Percentiles rank a stretch among this genome's conserved stretches.
phyloP scores from a whole-genome alignment of 2,329 filamentous ascomycete species.

The Dactylella cylindrospora region DNA sequence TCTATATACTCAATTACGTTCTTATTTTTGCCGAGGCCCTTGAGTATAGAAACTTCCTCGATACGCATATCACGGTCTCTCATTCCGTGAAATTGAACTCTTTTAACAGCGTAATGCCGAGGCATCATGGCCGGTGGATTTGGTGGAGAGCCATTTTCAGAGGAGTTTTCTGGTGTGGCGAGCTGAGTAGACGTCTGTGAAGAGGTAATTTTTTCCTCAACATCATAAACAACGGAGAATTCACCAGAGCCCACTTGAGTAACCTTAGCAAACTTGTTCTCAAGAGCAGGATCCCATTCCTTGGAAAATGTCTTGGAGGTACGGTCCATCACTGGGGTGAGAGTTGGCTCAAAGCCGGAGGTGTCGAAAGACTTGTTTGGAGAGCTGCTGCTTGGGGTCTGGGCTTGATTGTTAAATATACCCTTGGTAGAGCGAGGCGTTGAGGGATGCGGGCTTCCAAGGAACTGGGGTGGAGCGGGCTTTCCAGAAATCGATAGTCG shows the following conservation, averaged over 20 bases:
- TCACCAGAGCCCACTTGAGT: conserved; percentile 82
- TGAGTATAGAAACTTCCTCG: conserved; percentile 77
- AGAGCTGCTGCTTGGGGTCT: conserved; percentile 48
- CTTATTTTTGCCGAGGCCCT: conserved; percentile 74
- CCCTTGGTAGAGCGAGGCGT: conserved; percentile 52
- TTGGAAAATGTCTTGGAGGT: conserved; percentile 58
- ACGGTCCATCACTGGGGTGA: conserved; percentile 71
- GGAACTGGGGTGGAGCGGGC: conserved; percentile 24
- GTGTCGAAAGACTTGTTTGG: conserved; percentile 56
- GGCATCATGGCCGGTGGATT: conserved; percentile 58
- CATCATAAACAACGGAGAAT: conserved; percentile 89
- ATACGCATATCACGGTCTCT: conserved; percentile 81
- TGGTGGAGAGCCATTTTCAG: conserved; percentile 57
- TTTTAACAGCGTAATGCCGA: conserved; percentile 83
- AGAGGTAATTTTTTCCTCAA: conserved; percentile 58
- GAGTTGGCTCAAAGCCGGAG: conserved; percentile 61
- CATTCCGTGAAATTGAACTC: conserved; percentile 75
- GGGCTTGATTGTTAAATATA: conserved; percentile 27
- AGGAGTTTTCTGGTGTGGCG: conserved; percentile 55
- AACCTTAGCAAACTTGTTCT: conserved; percentile 72
- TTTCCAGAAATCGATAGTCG: conserved; percentile 71
- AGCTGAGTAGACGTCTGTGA: conserved; percentile 55
- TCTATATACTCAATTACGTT: conserved; percentile 83
- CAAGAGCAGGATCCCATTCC: conserved; percentile 61
- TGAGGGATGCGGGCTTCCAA: conserved; percentile 18